These are phyloP conservation scores for Candida nonsorbophila DNA, from an alignment of 805 yeast species.

Conservation along the genomic window DNA sequence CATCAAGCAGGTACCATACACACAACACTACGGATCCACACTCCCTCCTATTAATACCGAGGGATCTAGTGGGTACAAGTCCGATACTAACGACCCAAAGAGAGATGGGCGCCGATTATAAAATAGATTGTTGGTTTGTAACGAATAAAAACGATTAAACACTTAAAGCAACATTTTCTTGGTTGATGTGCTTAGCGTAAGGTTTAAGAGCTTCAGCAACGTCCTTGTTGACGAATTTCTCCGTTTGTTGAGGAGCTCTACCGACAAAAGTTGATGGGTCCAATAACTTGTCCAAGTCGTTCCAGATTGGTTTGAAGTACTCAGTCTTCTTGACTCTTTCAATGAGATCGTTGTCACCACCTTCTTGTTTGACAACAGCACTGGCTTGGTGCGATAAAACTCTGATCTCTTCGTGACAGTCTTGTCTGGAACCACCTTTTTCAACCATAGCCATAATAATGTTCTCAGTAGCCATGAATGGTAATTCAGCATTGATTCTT, in stretches of 20 bases:
- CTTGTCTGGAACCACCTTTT: constrained; percentile 96
- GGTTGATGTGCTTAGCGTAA: constrained; percentile 51
- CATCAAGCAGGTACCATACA: no score
- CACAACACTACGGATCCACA: no score
- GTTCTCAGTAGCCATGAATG: constrained; percentile 99
- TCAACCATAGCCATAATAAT: constrained; percentile 99
- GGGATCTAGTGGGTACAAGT: no score
- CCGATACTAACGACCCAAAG: no score
- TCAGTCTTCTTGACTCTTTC: constrained; percentile 74
- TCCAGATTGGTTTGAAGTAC: constrained; percentile 87
- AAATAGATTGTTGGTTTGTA: no score
- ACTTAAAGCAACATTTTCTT: constrained; percentile 69
- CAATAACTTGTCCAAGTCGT: constrained; percentile 70
- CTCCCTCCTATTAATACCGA: no score
- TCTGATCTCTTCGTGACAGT: constrained; percentile 95
- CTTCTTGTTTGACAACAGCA: constrained; percentile 94
- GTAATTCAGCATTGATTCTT: constrained; percentile 89
- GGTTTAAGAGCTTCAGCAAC: constrained; percentile 80
- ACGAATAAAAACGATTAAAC: no score
- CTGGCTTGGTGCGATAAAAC: constrained; percentile 97
- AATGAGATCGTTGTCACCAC: constrained; percentile 96
- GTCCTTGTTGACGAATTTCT: constrained; percentile 79
- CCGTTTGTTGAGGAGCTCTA: constrained; percentile 97
- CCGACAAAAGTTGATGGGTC: constrained; percentile 96
- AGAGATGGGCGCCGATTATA: no score